Evolutionary conservation across 106 monocot species (phyloP), one percentile per base, ranked within the genome.

Genomic region (Allium fistulosum): DNA sequence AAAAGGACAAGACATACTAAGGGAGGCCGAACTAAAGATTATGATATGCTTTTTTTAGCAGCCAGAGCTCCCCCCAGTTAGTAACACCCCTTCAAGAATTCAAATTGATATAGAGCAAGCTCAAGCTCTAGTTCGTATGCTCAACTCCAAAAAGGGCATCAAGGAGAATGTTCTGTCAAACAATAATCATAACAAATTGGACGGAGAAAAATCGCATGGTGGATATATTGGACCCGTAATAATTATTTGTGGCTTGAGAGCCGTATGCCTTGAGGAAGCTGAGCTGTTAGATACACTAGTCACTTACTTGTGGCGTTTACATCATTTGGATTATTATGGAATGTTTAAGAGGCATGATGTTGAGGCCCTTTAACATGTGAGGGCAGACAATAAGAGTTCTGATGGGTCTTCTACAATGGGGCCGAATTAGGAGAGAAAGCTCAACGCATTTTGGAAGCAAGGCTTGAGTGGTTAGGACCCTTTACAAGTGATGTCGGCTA

Each of bases 311-410:
- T 99, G 87, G 89, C 89, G 90, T 47, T 57, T 90, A 14, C 99
- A 99, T 67, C 87, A 93, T 66, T 18, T 99, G 49, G 93, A 99
- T 80, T 99, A 93, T 63, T 99, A 99, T 83, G 90, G 99, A 18
- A 83, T 87, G 79, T 70, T 72, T 66, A 92, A 99, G 69, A 75
- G 75, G 57, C 74, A 73, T 68, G 99, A 93, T 61, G 80, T 80
- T 10, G 90, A 93, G 74, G 99, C 84, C 61, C 78, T 90, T 53
- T 82, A 90, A 11, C 90, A 93, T 74, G 79, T 93, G 12, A 85
- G 93, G 71, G 70, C 75, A 63, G 93, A 99, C 50, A 71, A 56
- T 53, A 90, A 90, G 71, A 67, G 59, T 46, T 52, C 51, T 77
- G 84, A 87, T 50, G 79, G 71, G 62, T 46, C 79, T 15, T 74